Evolutionary conservation across 2,329 filamentous ascomycete genomes (phyloP).

Genomic region (Penicillium sp.): DNA sequence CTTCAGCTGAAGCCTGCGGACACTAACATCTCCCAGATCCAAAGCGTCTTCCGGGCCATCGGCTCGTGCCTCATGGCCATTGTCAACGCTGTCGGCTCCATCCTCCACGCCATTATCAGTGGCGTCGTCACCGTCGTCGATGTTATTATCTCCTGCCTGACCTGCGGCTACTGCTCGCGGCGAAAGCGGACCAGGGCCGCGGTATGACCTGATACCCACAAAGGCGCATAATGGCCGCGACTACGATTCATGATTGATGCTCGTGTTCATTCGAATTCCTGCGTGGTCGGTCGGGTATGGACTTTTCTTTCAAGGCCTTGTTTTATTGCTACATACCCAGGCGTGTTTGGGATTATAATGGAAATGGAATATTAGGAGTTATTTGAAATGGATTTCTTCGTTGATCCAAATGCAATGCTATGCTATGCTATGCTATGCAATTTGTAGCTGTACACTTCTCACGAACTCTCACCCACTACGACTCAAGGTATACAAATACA

Average conservation of each 20-base stretch:
- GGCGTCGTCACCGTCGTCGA: constrained; percentile 68
- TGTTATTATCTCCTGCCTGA: constrained; percentile 69
- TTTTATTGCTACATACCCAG: constrained; percentile 19
- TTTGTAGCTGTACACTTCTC: neutral
- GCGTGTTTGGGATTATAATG: constrained; percentile 1
- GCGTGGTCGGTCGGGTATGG: no score
- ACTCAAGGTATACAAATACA: neutral
- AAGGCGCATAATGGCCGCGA: neutral
- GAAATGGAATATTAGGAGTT: neutral
- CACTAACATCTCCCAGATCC: constrained; percentile 52
- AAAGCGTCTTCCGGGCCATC: constrained; percentile 65
- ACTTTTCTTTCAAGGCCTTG: neutral
- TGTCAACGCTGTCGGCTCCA: constrained; percentile 67
- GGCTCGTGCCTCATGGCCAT: constrained; percentile 70
- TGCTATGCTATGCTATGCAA: neutral
- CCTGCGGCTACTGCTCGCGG: constrained; percentile 46
- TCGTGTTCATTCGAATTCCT: neutral
- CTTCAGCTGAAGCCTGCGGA: constrained; percentile 16
- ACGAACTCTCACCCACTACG: neutral
- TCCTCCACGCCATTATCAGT: constrained; percentile 69
- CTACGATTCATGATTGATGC: constrained; percentile 4
- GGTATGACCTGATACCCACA: constrained; percentile 15
- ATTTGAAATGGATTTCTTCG: neutral
- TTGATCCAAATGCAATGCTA: neutral
- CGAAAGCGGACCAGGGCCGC: constrained; percentile 30